Base-by-base conservation (phyloP, 805 yeast genomes). In the Candida michaelii region DNA sequence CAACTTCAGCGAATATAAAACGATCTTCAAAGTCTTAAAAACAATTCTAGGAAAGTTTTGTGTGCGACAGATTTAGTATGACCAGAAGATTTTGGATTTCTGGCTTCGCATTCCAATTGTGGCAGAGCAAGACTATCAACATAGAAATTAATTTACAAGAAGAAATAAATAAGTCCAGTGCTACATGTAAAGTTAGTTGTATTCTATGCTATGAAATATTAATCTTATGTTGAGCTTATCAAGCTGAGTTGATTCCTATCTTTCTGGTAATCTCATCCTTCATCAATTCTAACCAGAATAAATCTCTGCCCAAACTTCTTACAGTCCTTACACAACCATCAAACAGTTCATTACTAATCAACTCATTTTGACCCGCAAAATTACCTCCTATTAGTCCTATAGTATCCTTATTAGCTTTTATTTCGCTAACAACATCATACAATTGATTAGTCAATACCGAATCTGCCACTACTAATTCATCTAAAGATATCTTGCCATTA, bases 401-500 rank as follows among this genome's bases (percentile, higher is more conserved):
- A 0, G 90, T 70, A 55, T 90, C 96, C 23, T 76, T 76, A n/a
- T 82, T 73, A 1, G 95, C 86, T 46, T 74, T 72, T 40, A 85
- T 86, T 30, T 79, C 82, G 14, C 89, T 75, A 0, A 79, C 77
- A 1, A 83, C 64, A 15, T 76, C 76, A 55, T 85, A 83, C 11
- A 84, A 58, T 57, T 87, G 95, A 43, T 76, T 73, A 42, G 74
- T 69, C 27, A 67, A 47, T 5, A 61, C 60, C 60, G 63, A 69
- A 42, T 70, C 75, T 4, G 73, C 66, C 6, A 64, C 56, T 4
- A 67, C 56, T 15, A 70, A 44, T n/a, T 66, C 67, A 36, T 68
- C 73, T 23, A 69, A 48, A 6, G 48, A 42, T 12, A 65, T 24
- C 3, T 47, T 44, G 3, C 46, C 47, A 3, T 34, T 27, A 11